Evolutionary conservation across 2,329 filamentous ascomycete genomes (phyloP), one percentile per base, ranked within the genome.

Genomic region (Aureobasidium melanogenum): DNA sequence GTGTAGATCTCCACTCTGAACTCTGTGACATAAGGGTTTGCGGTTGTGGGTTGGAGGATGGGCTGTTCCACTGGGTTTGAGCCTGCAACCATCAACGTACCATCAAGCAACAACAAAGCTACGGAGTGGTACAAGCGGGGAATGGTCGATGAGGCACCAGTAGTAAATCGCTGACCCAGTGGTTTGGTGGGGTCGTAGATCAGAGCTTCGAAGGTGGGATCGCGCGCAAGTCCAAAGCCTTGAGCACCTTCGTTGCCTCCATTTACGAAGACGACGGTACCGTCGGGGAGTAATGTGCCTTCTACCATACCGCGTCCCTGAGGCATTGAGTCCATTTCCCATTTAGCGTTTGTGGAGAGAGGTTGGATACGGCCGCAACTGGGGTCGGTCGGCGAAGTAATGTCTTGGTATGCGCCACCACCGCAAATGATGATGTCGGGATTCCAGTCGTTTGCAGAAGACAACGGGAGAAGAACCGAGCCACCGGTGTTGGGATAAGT

Each of bases 401-500:
- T 76, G 2, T 79, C 83, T 54, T 62, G 61, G 47, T 54, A 52
- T 39, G 63, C 58, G 2, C 84, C 84, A 36, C 86, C 86, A 66
- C 86, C 86, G 63, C 86, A 88, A 63, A 88, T 78, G 39, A 88
- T 74, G 9, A 88, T 70, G 0, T 88, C 74, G 4, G 82, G 82
- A 9, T 84, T 83, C 1, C 73, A 79, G 68, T 84, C 88, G 1
- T 84, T 85, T 0, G 83, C 83, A 85, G 69, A 39, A 56, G 80
- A 73, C 67, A 88, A 84, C 1, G 85, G 86, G 17, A 88, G 71
- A 1, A 87, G 72, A 39, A 88, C 82, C 55, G 82, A 77, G 0
- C 83, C 82, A 1, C 85, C 86, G 67, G 87, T 83, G 8, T 87
- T 79, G 15, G 84, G 86, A 64, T 88, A 88, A 0, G 86, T 87